Evolutionary conservation across 495 filamentous ascomycete species (phyloP), one percentile per base, ranked within the genome.

Genomic region (Penicillium lividum): DNA sequence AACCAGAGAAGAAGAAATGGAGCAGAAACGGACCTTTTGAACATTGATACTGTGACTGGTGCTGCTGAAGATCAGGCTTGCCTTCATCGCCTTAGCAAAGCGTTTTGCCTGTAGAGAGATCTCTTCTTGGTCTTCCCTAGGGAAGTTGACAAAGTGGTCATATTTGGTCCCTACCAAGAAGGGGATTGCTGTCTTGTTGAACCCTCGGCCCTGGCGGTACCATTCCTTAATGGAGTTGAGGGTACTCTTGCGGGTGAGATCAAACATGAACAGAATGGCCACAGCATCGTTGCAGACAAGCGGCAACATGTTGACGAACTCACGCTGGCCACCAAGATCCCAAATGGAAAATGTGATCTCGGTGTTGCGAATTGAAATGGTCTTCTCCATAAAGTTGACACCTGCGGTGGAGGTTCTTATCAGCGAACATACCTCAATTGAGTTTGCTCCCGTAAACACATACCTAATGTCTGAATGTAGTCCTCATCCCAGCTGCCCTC

Each of bases 381-480:
- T 98, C 78, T 98, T 98, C 73, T 98, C 94, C 94, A 98, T 98
- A 78, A 98, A 98, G 70, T 98, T 98, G 74, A 98, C 94, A 57
- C 88, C 88, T 89, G 55, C 4, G 9, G 0, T 28, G 28, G 11
- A 18, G 9, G 8, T 34, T 31, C 33, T 53, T 36, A 29, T 33
- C n/a, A 2, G 31, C 9, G 9, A 5, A 49, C 10, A 27, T 10
- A 15, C 8, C 5, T 11, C 8, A 4, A 50, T 3, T 0, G 31
- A 28, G 4, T 30, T 13, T n/a, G n/a, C 15, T 15, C 29, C 34
- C 31, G 15, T 40, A 5, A 16, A 59, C 49, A 72, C 78, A 51
- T 77, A 90, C 93, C 94, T 49, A 98, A 77, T 28, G 94, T 98
- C 76, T 98, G 94, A 66, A 98, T 98, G 74, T 98, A 98, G 74